A percentile compares a stretch with the other conserved stretches of the same genome.
These are phyloP conservation scores for Penicillium decumbens DNA, from an alignment of 2,329 filamentous ascomycete genomes.

Conservation along the genomic window DNA sequence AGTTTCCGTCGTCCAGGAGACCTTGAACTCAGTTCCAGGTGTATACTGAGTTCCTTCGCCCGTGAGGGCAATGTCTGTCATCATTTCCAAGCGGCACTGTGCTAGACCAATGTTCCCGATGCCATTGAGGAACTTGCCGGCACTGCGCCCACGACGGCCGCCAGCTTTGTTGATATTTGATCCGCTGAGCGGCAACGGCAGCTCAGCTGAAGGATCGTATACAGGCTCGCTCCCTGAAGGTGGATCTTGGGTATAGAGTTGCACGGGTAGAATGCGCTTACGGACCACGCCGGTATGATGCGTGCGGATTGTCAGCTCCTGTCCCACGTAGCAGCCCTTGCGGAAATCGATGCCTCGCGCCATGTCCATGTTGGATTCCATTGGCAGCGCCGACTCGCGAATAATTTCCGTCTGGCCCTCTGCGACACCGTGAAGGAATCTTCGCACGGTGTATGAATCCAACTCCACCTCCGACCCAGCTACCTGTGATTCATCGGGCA, in stretches of 20 bases:
- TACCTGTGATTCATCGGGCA: constrained; percentile 34
- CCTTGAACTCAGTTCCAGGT: constrained; percentile 58
- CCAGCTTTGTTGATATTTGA: constrained; percentile 53
- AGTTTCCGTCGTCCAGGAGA: constrained; percentile 49
- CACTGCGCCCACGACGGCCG: constrained; percentile 57
- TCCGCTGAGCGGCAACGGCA: constrained; percentile 34
- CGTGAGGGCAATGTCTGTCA: constrained; percentile 74
- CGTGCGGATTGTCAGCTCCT: constrained; percentile 93
- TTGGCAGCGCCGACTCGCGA: constrained; percentile 67
- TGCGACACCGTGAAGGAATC: constrained; percentile 74
- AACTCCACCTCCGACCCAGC: constrained; percentile 50
- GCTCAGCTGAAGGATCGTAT: constrained; percentile 28
- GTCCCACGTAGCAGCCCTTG: constrained; percentile 95
- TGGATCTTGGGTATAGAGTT: constrained; percentile 58
- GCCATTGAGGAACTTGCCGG: constrained; percentile 74
- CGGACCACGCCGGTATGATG: constrained; percentile 90
- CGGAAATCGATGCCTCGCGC: constrained; percentile 83
- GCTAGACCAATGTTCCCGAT: constrained; percentile 83
- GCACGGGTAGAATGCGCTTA: constrained; percentile 78
- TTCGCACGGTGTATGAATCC: constrained; percentile 65
- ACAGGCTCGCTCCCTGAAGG: constrained; percentile 48
- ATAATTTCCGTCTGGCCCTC: constrained; percentile 80
- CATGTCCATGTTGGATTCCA: constrained; percentile 84
- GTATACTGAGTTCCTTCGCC: constrained; percentile 60
- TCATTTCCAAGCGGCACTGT: constrained; percentile 80